Conservation (phyloP, 805 yeast species). For the Saccharomycopsis capsularis region DNA sequence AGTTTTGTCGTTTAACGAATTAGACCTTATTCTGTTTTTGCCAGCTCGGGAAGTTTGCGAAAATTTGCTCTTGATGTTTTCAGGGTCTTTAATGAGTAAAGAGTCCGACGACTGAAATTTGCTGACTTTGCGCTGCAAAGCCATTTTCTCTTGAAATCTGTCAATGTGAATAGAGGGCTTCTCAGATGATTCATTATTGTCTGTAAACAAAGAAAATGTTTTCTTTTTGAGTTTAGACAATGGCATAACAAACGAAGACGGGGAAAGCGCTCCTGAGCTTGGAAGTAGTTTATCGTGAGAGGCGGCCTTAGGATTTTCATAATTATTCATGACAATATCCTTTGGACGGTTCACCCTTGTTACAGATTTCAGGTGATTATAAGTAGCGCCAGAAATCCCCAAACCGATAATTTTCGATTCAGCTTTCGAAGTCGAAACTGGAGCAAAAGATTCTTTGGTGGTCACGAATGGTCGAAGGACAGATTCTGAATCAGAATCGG, state of each 20-base stretch:
- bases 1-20: too few relatives aligned
- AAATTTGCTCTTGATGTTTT: not conserved
- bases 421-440: too few relatives aligned
- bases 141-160: not conserved
- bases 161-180: not conserved
- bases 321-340: not conserved
- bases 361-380: not conserved
- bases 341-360: not conserved
- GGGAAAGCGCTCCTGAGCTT: not conserved
- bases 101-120: not conserved
- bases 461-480: too few relatives aligned
- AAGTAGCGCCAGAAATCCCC: not conserved
- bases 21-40: slow-evolving; percentile 12
- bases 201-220: slow-evolving; percentile 11
- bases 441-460: too few relatives aligned
- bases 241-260: slow-evolving; percentile 2
- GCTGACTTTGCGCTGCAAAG: too few relatives aligned
- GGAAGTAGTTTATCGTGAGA: not conserved
- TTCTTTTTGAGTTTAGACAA: slow-evolving; percentile 8
- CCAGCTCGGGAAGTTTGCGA: not conserved
- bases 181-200: not conserved
- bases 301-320: not conserved
- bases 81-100: not conserved
- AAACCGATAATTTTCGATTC: not conserved
- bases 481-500: too few relatives aligned